Evolutionary conservation across 2,329 filamentous ascomycete species (phyloP).

Genomic region (Fusarium albosuccineum): DNA sequence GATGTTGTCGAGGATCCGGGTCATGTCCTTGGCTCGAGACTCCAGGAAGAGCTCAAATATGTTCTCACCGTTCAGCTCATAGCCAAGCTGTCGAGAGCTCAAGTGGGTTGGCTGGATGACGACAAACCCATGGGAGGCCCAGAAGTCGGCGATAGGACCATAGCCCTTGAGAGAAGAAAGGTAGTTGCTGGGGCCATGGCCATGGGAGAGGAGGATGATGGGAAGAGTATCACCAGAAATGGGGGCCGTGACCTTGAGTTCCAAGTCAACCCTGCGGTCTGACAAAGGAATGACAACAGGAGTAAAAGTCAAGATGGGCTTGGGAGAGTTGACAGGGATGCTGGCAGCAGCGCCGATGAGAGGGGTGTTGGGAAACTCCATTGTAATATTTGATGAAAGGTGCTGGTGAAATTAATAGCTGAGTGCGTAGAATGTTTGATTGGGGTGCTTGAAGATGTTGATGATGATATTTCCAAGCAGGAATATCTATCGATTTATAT

Average conservation of each 20-base stretch:
- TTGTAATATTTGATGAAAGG: slow-evolving; percentile 5
- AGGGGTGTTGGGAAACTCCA: slow-evolving; percentile 41
- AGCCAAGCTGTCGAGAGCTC: slow-evolving; percentile 36
- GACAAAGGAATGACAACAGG: slow-evolving; percentile 36
- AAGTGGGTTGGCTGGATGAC: slow-evolving; percentile 48
- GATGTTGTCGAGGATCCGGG: slow-evolving; percentile 40
- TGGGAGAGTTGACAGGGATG: slow-evolving; percentile 34
- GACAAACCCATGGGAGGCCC: slow-evolving; percentile 46
- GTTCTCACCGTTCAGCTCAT: slow-evolving; percentile 6
- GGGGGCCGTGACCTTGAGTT: slow-evolving; percentile 42
- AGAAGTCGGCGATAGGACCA: slow-evolving; percentile 43
- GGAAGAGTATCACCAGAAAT: slow-evolving; percentile 32
- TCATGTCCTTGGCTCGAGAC: slow-evolving; percentile 40
- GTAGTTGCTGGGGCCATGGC: slow-evolving; percentile 45
- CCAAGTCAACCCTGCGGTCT: slow-evolving; percentile 39
- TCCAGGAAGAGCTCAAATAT: slow-evolving; percentile 40
- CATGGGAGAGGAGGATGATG: slow-evolving; percentile 46
- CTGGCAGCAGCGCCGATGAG: slow-evolving; percentile 42
- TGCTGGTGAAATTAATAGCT: background rate
- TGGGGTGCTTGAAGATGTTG: background rate
- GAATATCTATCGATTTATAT: slow-evolving; percentile 25
- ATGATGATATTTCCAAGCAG: background rate
- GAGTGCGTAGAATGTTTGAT: background rate
- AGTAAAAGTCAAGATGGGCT: slow-evolving; percentile 41
- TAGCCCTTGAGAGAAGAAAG: slow-evolving; percentile 45